Conservation (phyloP, 306 rosid species). For the Alnus glutinosa region DNA sequence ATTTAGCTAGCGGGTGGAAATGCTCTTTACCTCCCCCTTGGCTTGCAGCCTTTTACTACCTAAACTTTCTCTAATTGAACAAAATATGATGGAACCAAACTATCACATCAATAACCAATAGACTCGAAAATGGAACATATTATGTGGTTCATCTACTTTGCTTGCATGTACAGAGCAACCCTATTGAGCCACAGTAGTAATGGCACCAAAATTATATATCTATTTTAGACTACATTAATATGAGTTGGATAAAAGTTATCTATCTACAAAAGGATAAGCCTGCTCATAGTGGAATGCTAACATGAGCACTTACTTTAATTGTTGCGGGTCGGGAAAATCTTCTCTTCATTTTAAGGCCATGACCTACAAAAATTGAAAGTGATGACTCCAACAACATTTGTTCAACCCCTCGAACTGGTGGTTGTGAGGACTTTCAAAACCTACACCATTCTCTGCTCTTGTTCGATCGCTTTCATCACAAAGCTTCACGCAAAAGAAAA, state of each 20-base stretch:
- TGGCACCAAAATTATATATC: background rate
- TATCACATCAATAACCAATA: background rate
- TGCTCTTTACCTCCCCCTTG: background rate
- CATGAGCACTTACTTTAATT: constrained; percentile 26
- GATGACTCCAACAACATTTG: background rate
- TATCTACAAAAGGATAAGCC: constrained; percentile 2
- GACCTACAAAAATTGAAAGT: constrained; percentile 16
- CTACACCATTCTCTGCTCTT: constrained; percentile 10
- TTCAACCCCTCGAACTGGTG: constrained; percentile 29
- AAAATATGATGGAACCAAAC: background rate
- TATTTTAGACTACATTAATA: background rate
- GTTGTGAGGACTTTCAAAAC: constrained; percentile 15
- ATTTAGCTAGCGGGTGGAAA: too few species aligned
- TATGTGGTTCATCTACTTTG: background rate
- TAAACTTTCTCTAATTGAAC: background rate
- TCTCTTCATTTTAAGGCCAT: constrained; percentile 33
- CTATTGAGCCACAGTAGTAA: background rate
- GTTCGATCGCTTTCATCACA: constrained; percentile 31
- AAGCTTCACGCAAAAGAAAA: constrained; percentile 58
- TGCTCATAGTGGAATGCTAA: constrained; percentile 36
- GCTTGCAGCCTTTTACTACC: background rate
- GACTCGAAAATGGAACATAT: background rate
- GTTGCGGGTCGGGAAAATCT: constrained; percentile 49
- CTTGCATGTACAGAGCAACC: background rate
- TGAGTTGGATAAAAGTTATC: background rate